These are phyloP conservation scores for Nannochloropsis gaditana DNA, from an alignment of 108 stramenopile species.

Conservation along the genomic window DNA sequence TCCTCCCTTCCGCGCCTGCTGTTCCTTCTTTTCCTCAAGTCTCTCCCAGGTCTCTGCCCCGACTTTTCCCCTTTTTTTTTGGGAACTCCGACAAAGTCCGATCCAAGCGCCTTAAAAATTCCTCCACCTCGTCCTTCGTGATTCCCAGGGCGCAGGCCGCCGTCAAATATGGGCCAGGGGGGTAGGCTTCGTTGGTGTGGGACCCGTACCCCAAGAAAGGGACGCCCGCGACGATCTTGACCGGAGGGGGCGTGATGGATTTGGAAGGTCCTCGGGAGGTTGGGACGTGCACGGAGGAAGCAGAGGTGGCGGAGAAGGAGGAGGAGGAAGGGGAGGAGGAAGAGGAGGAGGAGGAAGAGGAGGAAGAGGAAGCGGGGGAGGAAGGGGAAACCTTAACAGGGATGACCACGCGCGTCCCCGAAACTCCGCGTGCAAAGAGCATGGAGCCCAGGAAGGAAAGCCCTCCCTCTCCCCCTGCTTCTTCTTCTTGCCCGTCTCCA, in stretches of 20 bases:
- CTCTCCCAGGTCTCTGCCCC: background rate
- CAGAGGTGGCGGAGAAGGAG: background rate
- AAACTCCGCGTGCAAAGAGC: slow-evolving; percentile 92
- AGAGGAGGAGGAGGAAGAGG: background rate
- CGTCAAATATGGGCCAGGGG: slow-evolving; percentile 69
- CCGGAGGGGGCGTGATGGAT: background rate
- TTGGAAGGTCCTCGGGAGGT: background rate
- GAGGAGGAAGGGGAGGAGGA: background rate
- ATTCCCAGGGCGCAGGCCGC: slow-evolving; percentile 87
- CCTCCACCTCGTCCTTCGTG: slow-evolving; percentile 65
- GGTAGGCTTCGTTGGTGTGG: slow-evolving; percentile 23
- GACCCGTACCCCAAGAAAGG: slow-evolving; percentile 38
- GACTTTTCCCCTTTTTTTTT: slow-evolving; percentile 45
- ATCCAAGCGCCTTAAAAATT: slow-evolving; percentile 74
- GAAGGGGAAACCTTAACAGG: background rate
- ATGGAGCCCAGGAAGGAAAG: slow-evolving; percentile 84
- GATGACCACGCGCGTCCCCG: slow-evolving; percentile 67
- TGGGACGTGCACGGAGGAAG: background rate
- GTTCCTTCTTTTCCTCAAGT: slow-evolving; percentile 47
- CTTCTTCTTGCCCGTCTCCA: background rate
- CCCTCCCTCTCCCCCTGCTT: background rate
- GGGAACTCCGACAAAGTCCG: slow-evolving; percentile 64
- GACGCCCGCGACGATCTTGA: slow-evolving; percentile 30
- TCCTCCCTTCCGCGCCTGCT: background rate
- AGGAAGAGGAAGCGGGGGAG: background rate